Base-by-base conservation (phyloP, 805 yeast species). In the Teunomyces barrocoloradensis region DNA sequence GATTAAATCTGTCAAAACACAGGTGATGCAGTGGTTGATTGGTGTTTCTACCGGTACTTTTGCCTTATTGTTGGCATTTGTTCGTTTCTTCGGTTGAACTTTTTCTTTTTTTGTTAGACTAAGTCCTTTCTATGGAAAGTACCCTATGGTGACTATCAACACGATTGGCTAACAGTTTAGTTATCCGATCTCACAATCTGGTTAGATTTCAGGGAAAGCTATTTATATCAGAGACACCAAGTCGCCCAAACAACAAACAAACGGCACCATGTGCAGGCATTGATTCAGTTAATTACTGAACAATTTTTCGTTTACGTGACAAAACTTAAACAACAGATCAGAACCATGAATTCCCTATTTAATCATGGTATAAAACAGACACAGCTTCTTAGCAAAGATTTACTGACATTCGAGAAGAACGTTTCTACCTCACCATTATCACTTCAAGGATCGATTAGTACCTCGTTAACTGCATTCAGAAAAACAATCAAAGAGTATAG, bases 1-100 rank as follows among this genome's bases (percentile, higher is more conserved):
- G 68, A 90, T 94, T 55, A 96, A 94, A 60, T 83, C 89, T 38
- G 96, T 92, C 28, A 94, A 94, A 71, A 89, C 96, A 1, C 97
- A 94, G 65, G 97, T 94, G 43, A 81, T 90, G 84, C 99, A 94
- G 69, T 94, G 99, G 99, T 78, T 94, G 53, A 89, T 94, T 58
- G 98, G 98, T 75, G 97, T 94, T 15, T 88, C 96, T 62, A 91
- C 98, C 1, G 99, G 98, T 86, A 88, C 97, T 1, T 89, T 92
- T 69, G 98, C 98, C 11, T 76, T 94, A 49, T 87, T 94, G 44
- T 71, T 92, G 57, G 97, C 98, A 1, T 94, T 94, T 64, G 88
- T 91, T 43, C 78, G 99, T 58, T 74, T 94, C 56, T 72, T 89
- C 43, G 81, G 89, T 7, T 87, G 50, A 5, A n/a, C 29, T 13